Evolutionary conservation across 257 asterid genomes (phyloP), one percentile per base, ranked within the genome.

Genomic region (Solanum tacnaense): DNA sequence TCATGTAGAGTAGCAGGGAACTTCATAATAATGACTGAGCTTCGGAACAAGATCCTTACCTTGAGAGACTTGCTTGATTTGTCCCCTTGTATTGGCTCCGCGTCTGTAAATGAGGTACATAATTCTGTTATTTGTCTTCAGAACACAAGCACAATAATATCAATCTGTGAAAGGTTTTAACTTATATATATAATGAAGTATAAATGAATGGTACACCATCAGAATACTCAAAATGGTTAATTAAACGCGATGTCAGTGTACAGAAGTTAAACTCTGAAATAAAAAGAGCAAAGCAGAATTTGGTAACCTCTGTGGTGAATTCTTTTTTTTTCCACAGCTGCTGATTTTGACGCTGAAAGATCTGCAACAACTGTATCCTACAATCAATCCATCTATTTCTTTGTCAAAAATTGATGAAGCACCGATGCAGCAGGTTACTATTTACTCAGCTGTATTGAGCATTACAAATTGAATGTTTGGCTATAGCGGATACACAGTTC

Each of bases 41-140:
- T 96, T 68, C 89, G 90, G 90, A 94, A 89, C 93, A 93, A 97
- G 90, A 89, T 95, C 85, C 89, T 94, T 7, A 91, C 91, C 91
- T 92, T 97, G 67, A 91, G 99, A 82, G 98, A 96, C 94, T 92
- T 95, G 89, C 94, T 97, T 5, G 99, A 97, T 89, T 89, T 97
- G 76, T 88, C 95, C 88, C 99, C 99, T 46, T 95, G 97, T 25
- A 74, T 41, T 25, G 94, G 93, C 78, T 92, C 98, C 56, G 94
- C 94, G 83, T 88, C 98, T 35, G 89, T 92, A 49, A 90, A 89
- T 74, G 94, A 97, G 98, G 99, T 95, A 84, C 35, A 8, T 9
- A 12, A 44, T 72, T 75, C 86, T 52, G 5, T 71, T 52, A 49
- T 39, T 31, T 82, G 44, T 82, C 41, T 29, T 18, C 31, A 49